Evolutionary conservation across 192 early-diverging fungal genomes (phyloP).

Genomic region (Umbelopsis sp.): DNA sequence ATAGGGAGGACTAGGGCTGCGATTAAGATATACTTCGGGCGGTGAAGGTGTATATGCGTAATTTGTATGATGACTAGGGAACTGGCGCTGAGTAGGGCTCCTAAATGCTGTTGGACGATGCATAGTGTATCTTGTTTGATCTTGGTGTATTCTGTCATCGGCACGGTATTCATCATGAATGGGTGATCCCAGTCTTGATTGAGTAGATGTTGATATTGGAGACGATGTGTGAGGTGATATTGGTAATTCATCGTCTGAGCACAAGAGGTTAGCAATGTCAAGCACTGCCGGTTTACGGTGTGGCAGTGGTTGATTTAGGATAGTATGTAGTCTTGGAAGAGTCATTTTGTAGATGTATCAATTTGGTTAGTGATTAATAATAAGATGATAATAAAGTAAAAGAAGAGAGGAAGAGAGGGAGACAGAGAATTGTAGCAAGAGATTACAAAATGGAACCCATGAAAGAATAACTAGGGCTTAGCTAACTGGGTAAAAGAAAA

Average conservation of each 20-base stretch:
- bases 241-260: constrained; percentile 6
- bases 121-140: background rate
- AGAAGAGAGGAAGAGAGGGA: background rate
- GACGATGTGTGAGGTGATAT: constrained; percentile 24
- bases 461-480: background rate
- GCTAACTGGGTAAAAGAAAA: background rate
- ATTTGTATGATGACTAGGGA: background rate
- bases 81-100: background rate
- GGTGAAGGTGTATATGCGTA: background rate
- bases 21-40: constrained; percentile 2
- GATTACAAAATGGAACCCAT: background rate
- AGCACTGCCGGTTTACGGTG: constrained; percentile 24
- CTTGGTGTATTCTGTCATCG: background rate
- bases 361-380: background rate
- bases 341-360: background rate
- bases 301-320: background rate
- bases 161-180: background rate
- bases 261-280: constrained; percentile 34
- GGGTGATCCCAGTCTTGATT: background rate
- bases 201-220: constrained; percentile 25
- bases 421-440: no score
- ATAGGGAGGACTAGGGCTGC: background rate
- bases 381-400: background rate
- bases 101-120: background rate
- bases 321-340: constrained; percentile 11